Conservation (phyloP, 176 grass and related monocot species). For the maize (Zea mays) region Zm-B73-REFERENCE-NAM-5.0 NC_050101.1:150952001-150952500, state of each 20-base stretch:
- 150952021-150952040: background rate
- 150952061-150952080: constrained; percentile 73
- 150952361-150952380: too few species aligned
- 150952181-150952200: background rate
- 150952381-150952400: too few species aligned
- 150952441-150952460: too few species aligned
- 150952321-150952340: too few species aligned
- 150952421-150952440: too few species aligned
- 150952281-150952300: background rate
- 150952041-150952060: constrained; percentile 45
- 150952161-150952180: background rate
- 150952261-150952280: background rate
- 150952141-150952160: background rate
- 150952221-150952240: background rate
- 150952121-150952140: constrained; percentile 82
- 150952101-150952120: constrained; percentile 93
- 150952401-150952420: too few species aligned
- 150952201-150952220: background rate
- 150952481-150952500: too few species aligned
- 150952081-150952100: constrained; percentile 96
- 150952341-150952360: too few species aligned
- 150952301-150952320: too few species aligned
- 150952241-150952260: background rate
- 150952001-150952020: background rate
- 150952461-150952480: too few species aligned